phyloP scores from a whole-genome alignment of 139 green algal species.

The Penium margaritaceum region DNA sequence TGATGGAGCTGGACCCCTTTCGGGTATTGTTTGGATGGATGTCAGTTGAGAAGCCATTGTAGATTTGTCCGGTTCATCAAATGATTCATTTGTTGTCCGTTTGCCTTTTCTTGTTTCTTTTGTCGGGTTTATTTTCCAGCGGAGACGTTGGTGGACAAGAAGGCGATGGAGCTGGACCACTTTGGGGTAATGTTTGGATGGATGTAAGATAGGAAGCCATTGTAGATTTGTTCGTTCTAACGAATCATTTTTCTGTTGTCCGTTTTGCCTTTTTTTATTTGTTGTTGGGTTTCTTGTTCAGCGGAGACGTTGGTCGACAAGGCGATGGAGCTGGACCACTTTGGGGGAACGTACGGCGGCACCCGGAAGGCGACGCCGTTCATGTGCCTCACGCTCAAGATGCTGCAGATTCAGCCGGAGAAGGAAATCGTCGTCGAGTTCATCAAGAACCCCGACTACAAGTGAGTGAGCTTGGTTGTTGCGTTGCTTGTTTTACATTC shows the following conservation, averaged over 20 bases:
- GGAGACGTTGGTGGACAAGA: slow-evolving; percentile 88
- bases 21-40: not conserved
- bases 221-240: no score
- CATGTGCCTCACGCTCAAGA: slow-evolving; percentile 91
- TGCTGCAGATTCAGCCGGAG: slow-evolving; percentile 95
- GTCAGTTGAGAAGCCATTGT: not conserved
- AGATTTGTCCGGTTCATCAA: not conserved
- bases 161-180: slow-evolving; percentile 72
- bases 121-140: slow-evolving; percentile 54
- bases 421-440: slow-evolving; percentile 95
- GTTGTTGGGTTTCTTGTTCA: slow-evolving; percentile 3
- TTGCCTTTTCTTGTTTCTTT: slow-evolving; percentile 7
- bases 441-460: slow-evolving; percentile 96
- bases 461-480: slow-evolving; percentile 68
- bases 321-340: slow-evolving; percentile 72
- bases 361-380: slow-evolving; percentile 76
- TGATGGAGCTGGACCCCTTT: no score
- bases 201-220: no score
- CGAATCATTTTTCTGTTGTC: not conserved
- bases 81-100: no score
- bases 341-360: slow-evolving; percentile 79
- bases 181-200: no score
- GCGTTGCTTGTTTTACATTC: no score
- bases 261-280: not conserved
- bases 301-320: slow-evolving; percentile 91